Base-by-base conservation (phyloP, 176 grass and related monocot genomes). In the Cenchrus purpureus region DNA sequence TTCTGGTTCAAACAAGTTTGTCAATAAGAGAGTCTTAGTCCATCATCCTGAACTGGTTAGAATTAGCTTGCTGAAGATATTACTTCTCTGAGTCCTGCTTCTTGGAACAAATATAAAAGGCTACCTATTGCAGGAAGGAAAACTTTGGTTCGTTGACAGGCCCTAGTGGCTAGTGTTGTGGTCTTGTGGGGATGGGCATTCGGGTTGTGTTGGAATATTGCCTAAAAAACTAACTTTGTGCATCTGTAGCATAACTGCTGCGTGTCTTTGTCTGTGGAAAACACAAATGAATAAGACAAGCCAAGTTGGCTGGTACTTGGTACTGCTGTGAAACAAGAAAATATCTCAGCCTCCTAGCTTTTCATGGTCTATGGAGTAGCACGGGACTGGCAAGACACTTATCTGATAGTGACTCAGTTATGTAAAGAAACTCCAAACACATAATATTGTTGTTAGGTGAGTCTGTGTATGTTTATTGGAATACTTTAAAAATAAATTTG, bases 231-330 rank as follows among this genome's bases (percentile, higher is more conserved):
- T 57, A 57, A 71, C 9, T 69, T 69, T 73, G 49, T 58, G 68
- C 51, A 50, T 84, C 49, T 13, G 74, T 79, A 79, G 48, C 67
- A 49, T 49, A 84, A 58, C 6, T 78, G 13, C 57, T 86, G 57
- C 37, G 29, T 90, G 79, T 66, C 3, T 1, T 59, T 65, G 4
- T 31, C 79, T 74, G 65, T 60, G 60, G 12, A 79, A 73, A 83
- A 73, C 61, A 83, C 56, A 44, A 78, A 60, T 50, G 84, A 66
- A 78, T 86, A 82, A 12, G 88, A 86, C 74, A 58, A 31, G 22
- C 43, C 74, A 79, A 86, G 65, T 83, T 89, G 42, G 66, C 67
- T 61, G 79, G 73, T 65, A 20, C 55, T 57, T 57, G 53, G 59
- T 62, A 86, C 56, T 31, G 15, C 28, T 61, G 20, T 43, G 70